phyloP scores from a whole-genome alignment of 75 land plant genomes.

The Pseudotsuga menziesii region DNA sequence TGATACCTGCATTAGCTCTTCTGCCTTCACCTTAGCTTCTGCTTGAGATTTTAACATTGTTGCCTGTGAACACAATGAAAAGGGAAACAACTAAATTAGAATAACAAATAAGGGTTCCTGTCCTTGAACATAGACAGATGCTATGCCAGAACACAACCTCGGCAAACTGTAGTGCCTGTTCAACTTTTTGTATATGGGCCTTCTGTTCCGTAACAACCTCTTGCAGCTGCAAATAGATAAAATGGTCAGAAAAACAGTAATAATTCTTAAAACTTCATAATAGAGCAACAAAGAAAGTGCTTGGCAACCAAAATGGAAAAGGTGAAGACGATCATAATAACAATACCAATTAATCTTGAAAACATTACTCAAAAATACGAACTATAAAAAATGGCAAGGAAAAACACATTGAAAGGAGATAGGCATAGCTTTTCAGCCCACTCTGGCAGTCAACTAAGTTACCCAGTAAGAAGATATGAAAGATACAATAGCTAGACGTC shows the following conservation, averaged over 20 bases:
- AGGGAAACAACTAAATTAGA: background rate
- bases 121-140: background rate
- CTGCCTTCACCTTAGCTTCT: slow-evolving; percentile 31
- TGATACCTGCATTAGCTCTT: slow-evolving; percentile 38
- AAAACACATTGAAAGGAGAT: too few relatives aligned
- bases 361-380: too few relatives aligned
- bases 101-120: background rate
- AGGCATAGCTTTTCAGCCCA: too few relatives aligned
- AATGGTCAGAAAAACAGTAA: background rate
- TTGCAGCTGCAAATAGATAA: slow-evolving; percentile 35
- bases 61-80: slow-evolving; percentile 22
- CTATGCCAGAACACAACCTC: slow-evolving; percentile 28
- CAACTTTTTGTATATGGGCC: slow-evolving; percentile 32
- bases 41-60: slow-evolving; percentile 44
- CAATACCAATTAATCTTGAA: too few relatives aligned
- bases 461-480: too few relatives aligned
- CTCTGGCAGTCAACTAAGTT: too few relatives aligned
- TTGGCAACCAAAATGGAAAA: too few relatives aligned
- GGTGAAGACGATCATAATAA: too few relatives aligned
- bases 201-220: slow-evolving; percentile 50
- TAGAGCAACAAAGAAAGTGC: too few relatives aligned
- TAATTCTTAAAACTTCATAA: too few relatives aligned
- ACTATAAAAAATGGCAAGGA: too few relatives aligned
- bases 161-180: slow-evolving; percentile 50
- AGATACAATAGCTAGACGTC: too few relatives aligned